Evolutionary conservation across 2,329 filamentous ascomycete genomes (phyloP), one percentile per base, ranked within the genome.

Genomic region (Dactylellina cionopaga): DNA sequence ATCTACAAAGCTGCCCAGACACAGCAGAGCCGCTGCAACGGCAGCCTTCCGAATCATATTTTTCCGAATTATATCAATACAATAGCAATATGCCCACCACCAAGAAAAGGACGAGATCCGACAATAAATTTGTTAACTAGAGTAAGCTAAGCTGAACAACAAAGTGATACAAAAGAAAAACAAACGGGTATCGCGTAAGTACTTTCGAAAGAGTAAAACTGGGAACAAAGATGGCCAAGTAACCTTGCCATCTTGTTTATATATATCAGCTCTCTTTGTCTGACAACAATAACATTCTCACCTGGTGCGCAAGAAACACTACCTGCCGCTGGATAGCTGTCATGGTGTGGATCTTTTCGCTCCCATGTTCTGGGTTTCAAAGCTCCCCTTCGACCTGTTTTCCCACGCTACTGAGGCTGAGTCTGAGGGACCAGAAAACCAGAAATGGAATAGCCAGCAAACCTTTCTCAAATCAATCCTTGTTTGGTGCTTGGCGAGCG

Each of bases 381-480:
- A 71, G 44, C 66, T 54, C 29, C 56, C 54, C 15, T 22, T 29
- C 37, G 5, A 10, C 27, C 25, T 33, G 17, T 10, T 37, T 70
- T 54, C 33, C 65, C 47, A 47, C 27, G 5, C 29, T 59, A 17
- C 29, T 71, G 66, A 58, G 66, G 66, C 66, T 71, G 66, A 71
- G 66, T 37, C n/a, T 55, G 29, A 24, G 25, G 65, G 65, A 71
- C 58, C 27, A 19, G 58, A 15, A 54, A 56, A 64, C 58, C 58
- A 59, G 15, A 71, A 58, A 46, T 63, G 66, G 66, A 64, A 71
- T 71, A 64, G 66, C 54, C 58, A 24, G 52, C 47, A 71, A 71
- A 64, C 59, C 54, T n/a, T n/a, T n/a, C n/a, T n/a, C 66, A 71
- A 71, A 71, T 71, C 51, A 43, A 64, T 71, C 66, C 66, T 54